Evolutionary conservation across 2,329 filamentous ascomycete species (phyloP), one percentile per base, ranked within the genome.

Genomic region (Passalora sequoiae): DNA sequence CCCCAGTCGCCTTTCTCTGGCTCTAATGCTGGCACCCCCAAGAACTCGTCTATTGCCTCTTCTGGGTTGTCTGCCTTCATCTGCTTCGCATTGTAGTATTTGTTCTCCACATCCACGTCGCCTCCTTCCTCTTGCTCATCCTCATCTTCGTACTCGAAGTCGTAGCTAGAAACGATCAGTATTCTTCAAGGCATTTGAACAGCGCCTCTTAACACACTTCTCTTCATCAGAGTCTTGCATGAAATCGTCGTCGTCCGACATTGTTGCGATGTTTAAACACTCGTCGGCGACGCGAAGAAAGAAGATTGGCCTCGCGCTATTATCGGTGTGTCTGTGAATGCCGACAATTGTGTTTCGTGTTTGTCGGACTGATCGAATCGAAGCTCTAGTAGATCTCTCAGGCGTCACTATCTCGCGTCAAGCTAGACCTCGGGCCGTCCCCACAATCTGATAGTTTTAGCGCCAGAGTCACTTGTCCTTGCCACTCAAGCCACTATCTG

Each of bases 21-120:
- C 66, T 98, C 91, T 33, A 96, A 67, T 10, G 78, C 74, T 4
- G 88, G 89, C 51, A 98, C 84, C 22, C 81, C 85, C n/a, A 97
- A 71, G 60, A 98, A 98, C 65, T 97, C 91, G 25, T 83, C 80
- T 43, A 98, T 85, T 2, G 92, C 92, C 56, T 88, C 88, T 60
- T 92, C 80, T 1, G 91, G 89, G 45, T 89, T 88, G 50, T 83
- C 83, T 31, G 75, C 74, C 73, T 97, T 98, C 64, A 94, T 82
- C 70, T 97, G 91, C 70, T 98, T 98, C 31, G 92, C 92, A 69
- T 96, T 97, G 76, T 97, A 98, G 74, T 98, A 98, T 71, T 95
- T 96, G 74, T 98, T 98, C 66, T 98, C 92, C 65, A 97, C 94
- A 56, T 91, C 89, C 58, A 96, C 86, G 64, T 96, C 88, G 45